phyloP scores from a whole-genome alignment of 2,329 filamentous ascomycete species.

The Monilinia polystroma region DNA sequence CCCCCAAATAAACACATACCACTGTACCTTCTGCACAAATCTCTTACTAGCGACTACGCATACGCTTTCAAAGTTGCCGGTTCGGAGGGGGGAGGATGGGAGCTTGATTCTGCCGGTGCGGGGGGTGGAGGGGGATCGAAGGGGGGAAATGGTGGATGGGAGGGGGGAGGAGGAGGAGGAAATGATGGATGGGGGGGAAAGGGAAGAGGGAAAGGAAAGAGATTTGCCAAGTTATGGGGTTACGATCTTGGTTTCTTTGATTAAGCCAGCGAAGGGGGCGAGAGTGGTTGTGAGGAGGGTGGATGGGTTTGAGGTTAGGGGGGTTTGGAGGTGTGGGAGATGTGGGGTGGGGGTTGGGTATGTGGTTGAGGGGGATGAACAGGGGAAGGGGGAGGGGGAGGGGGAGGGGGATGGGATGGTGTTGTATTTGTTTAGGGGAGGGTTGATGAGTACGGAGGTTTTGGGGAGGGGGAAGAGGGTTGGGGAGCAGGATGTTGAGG shows the following conservation, averaged over 20 bases:
- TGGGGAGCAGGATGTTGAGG: constrained; percentile 59
- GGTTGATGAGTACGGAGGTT: constrained; percentile 22
- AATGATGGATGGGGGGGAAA: background rate
- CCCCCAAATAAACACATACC: background rate
- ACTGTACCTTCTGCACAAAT: constrained; percentile 7
- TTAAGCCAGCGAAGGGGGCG: too few species aligned
- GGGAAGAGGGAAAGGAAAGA: background rate
- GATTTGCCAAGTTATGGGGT: too few species aligned
- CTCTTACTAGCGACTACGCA: background rate
- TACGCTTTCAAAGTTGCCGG: background rate
- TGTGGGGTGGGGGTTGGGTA: constrained; percentile 14
- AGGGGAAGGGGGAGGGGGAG: background rate
- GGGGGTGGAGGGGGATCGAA: background rate
- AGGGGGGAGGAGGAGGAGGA: background rate
- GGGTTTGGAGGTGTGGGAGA: background rate
- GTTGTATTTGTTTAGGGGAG: background rate
- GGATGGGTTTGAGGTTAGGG: constrained; percentile 12
- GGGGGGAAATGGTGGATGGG: background rate
- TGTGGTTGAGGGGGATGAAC: background rate
- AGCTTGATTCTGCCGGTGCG: constrained; percentile 1
- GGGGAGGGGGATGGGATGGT: background rate
- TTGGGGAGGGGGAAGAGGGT: constrained; percentile 62
- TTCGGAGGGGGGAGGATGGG: constrained; percentile 1
- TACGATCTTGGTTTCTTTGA: too few species aligned
- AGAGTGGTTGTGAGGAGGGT: background rate